Conservation (phyloP, 495 filamentous ascomycete species). For the Polyplosphaeria fusca region DNA sequence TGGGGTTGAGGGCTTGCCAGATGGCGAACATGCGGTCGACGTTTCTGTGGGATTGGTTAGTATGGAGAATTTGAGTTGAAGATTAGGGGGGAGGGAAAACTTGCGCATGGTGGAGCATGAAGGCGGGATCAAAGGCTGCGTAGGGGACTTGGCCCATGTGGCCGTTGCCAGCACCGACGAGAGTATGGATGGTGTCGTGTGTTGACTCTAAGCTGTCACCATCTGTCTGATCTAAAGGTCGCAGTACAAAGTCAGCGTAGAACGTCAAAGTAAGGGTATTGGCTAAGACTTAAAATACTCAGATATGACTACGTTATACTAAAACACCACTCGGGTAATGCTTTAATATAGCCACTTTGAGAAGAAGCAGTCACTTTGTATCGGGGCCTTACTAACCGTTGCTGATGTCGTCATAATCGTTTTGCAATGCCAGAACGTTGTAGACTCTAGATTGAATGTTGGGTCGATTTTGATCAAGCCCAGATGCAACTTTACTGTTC, state of each 20-base stretch:
- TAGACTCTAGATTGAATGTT: slow-evolving; percentile 54
- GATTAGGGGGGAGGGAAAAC: slow-evolving; percentile 6
- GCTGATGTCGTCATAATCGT: slow-evolving; percentile 57
- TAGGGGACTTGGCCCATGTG: slow-evolving; percentile 65
- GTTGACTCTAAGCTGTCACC: slow-evolving; percentile 61
- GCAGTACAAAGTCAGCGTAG: too few species aligned
- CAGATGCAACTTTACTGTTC: slow-evolving; percentile 31
- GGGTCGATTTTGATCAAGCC: slow-evolving; percentile 48
- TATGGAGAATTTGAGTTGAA: background rate
- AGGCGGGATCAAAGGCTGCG: slow-evolving; percentile 71
- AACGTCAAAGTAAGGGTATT: too few species aligned
- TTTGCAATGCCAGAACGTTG: slow-evolving; percentile 56
- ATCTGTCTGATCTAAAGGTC: too few species aligned
- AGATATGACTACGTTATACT: too few species aligned
- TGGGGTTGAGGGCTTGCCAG: slow-evolving; percentile 66
- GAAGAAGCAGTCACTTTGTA: too few species aligned
- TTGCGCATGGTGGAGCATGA: slow-evolving; percentile 62
- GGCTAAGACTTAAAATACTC: too few species aligned
- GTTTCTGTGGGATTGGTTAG: slow-evolving; percentile 43
- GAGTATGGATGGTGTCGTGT: slow-evolving; percentile 61
- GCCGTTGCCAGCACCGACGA: slow-evolving; percentile 55
- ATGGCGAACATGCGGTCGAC: slow-evolving; percentile 68
- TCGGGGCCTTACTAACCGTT: slow-evolving; percentile 52
- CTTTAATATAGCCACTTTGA: too few species aligned
- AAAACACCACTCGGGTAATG: too few species aligned